Evolutionary conservation across 2,329 filamentous ascomycete species (phyloP).

Genomic region (Neurospora sp.): DNA sequence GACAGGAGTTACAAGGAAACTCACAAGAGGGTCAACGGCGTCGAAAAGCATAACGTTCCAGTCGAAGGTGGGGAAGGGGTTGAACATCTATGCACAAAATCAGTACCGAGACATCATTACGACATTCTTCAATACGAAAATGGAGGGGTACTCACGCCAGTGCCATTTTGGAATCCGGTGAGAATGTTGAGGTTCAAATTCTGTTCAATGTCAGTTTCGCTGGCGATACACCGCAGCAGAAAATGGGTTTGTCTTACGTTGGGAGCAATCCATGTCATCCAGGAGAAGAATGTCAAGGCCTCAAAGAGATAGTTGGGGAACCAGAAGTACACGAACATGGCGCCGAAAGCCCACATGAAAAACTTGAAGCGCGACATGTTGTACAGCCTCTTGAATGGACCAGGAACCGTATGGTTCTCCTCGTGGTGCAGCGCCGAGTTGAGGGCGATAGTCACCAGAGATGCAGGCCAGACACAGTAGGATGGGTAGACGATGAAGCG

Average conservation of each 20-base stretch:
- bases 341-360: slow-evolving; percentile 27
- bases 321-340: slow-evolving; percentile 39
- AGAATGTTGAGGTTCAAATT: slow-evolving; percentile 32
- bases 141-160: slow-evolving; percentile 19
- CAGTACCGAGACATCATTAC: not conserved
- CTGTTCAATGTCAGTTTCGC: not conserved
- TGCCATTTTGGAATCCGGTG: slow-evolving; percentile 29
- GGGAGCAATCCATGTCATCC: slow-evolving; percentile 41
- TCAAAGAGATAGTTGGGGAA: slow-evolving; percentile 36
- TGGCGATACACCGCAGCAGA: not conserved
- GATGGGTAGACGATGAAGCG: slow-evolving; percentile 30
- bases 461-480: slow-evolving; percentile 32
- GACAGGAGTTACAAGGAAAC: slow-evolving; percentile 23
- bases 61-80: slow-evolving; percentile 40
- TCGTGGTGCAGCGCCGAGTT: slow-evolving; percentile 25
- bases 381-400: slow-evolving; percentile 24
- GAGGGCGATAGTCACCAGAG: slow-evolving; percentile 28
- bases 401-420: slow-evolving; percentile 25
- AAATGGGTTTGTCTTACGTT: slow-evolving; percentile 6
- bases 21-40: slow-evolving; percentile 25
- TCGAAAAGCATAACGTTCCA: slow-evolving; percentile 30
- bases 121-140: not conserved
- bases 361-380: slow-evolving; percentile 26
- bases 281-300: slow-evolving; percentile 34
- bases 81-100: slow-evolving; percentile 22